These are phyloP conservation scores for Penicillium sp. DNA, from an alignment of 2,329 filamentous ascomycete genomes.

Conservation along the genomic window DNA sequence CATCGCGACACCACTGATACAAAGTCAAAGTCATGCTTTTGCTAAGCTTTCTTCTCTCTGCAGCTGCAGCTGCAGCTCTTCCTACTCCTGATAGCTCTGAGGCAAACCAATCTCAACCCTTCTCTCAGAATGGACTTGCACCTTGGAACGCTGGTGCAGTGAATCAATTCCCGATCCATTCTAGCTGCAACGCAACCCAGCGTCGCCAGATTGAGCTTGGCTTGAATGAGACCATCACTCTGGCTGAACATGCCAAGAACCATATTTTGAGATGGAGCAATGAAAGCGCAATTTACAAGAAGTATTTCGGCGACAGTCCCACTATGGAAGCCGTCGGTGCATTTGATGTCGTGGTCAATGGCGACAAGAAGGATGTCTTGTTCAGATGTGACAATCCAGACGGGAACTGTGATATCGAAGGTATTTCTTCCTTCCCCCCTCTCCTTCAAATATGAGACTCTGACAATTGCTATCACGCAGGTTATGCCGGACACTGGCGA, in stretches of 20 bases:
- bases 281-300: slow-evolving; percentile 60
- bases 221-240: slow-evolving; percentile 58
- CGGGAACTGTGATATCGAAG: slow-evolving; percentile 58
- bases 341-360: slow-evolving; percentile 61
- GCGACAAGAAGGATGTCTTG: slow-evolving; percentile 57
- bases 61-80: slow-evolving; percentile 8
- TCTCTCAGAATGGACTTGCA: slow-evolving; percentile 1
- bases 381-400: slow-evolving; percentile 72
- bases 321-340: slow-evolving; percentile 63
- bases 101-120: slow-evolving; percentile 12
- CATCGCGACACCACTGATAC: background rate
- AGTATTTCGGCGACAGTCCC: slow-evolving; percentile 66
- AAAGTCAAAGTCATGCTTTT: background rate
- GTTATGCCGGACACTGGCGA: slow-evolving; percentile 69
- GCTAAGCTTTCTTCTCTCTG: slow-evolving; percentile 2
- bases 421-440: slow-evolving; percentile 34
- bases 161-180: slow-evolving; percentile 56
- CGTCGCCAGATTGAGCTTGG: slow-evolving; percentile 57
- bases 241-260: slow-evolving; percentile 63
- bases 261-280: slow-evolving; percentile 56
- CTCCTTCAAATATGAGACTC: background rate
- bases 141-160: slow-evolving; percentile 41
- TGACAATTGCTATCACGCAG: slow-evolving; percentile 38
- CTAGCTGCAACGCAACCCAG: slow-evolving; percentile 66
- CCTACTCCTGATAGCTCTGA: slow-evolving; percentile 1